phyloP scores from a whole-genome alignment of 257 asterid genomes.

The Knoxia roxburghii region DNA sequence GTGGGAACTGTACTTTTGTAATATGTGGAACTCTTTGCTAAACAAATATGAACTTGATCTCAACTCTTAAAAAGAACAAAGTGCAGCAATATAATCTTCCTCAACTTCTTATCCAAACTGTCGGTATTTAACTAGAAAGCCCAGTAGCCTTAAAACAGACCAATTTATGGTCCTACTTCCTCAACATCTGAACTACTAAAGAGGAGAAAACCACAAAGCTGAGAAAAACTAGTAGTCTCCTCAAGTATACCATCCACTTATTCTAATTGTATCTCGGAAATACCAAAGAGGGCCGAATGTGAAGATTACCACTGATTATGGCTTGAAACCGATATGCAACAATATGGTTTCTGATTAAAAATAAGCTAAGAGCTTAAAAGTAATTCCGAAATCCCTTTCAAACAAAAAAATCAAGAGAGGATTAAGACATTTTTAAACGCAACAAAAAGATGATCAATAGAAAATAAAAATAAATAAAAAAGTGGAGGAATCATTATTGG shows the following conservation, averaged over 20 bases:
- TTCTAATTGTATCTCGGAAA: background rate
- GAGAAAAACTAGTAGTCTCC: background rate
- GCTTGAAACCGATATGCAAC: background rate
- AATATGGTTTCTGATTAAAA: background rate
- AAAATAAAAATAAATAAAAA: too few relatives aligned
- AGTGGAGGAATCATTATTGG: too few relatives aligned
- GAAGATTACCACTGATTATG: background rate
- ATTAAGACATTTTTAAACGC: too few relatives aligned
- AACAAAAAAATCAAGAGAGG: too few relatives aligned
- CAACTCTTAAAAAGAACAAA: background rate
- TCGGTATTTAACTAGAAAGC: background rate
- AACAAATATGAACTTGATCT: background rate
- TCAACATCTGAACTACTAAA: background rate
- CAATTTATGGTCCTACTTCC: background rate
- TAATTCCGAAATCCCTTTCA: too few relatives aligned
- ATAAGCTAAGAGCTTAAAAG: too few relatives aligned
- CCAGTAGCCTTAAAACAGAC: slow-evolving; percentile 2
- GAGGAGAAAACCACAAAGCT: background rate
- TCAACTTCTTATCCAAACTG: background rate
- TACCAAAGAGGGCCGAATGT: too few relatives aligned
- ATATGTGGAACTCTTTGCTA: background rate
- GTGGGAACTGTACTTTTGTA: background rate
- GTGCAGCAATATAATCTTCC: background rate
- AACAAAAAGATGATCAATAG: too few relatives aligned
- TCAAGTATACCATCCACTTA: background rate